Evolutionary conservation across 139 green algal species (phyloP).

Genomic region (Ettlia oleoabundans): DNA sequence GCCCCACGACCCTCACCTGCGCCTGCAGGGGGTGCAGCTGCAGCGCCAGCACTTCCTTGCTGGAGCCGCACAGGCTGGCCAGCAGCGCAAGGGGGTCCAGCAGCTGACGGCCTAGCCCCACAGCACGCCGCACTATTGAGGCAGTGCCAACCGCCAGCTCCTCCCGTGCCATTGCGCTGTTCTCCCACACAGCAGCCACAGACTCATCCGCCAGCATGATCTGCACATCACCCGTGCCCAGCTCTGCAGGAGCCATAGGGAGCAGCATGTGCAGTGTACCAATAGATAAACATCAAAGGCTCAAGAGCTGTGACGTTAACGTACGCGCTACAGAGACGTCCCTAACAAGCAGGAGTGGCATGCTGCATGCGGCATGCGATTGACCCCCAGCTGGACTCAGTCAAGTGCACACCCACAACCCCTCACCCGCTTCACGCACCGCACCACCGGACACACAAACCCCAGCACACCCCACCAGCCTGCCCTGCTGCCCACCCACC

Average conservation of each 20-base stretch:
- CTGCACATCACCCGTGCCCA: constrained; percentile 62
- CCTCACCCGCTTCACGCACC: too few species aligned
- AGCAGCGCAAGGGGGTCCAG: constrained; percentile 90
- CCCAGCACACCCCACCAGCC: background rate
- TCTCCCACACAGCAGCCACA: constrained; percentile 83
- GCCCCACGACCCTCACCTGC: background rate
- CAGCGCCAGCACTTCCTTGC: constrained; percentile 47
- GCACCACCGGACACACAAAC: background rate
- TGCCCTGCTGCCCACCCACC: constrained; percentile 27
- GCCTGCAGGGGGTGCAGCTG: constrained; percentile 63
- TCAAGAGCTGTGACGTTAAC: too few species aligned
- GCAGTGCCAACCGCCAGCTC: constrained; percentile 64
- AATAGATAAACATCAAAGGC: too few species aligned
- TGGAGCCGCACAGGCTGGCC: constrained; percentile 63
- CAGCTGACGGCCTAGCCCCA: constrained; percentile 78
- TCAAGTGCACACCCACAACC: too few species aligned
- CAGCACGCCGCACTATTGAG: constrained; percentile 78
- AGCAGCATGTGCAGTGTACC: background rate
- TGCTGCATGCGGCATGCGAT: too few species aligned
- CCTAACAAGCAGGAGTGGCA: too few species aligned
- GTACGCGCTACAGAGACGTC: too few species aligned
- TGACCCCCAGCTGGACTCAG: too few species aligned
- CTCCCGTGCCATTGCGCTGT: constrained; percentile 59
- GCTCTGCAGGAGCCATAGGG: background rate
- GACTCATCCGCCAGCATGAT: constrained; percentile 72